Evolutionary conservation across 2,329 filamentous ascomycete genomes (phyloP), one percentile per base, ranked within the genome.

Genomic region (Colletotrichum australisinense): DNA sequence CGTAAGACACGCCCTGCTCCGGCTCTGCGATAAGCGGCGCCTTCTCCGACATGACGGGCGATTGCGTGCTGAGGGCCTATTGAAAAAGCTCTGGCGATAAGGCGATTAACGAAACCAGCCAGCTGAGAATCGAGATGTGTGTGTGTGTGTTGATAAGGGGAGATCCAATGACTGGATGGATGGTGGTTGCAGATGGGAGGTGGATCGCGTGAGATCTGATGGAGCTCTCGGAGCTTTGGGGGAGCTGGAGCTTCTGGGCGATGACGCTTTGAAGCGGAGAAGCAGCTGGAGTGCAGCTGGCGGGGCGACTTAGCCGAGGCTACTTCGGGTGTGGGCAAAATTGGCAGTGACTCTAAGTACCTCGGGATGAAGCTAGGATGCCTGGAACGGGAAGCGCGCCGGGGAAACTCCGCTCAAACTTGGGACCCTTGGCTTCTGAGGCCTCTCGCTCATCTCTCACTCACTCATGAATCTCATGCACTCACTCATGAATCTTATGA

Each of bases 191-290:
- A 42, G 22, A 49, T n/a, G 28, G 56, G 49, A 56, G 35, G n/a
- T 22, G 56, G 32, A 26, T 46, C n/a, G 57, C 22, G 16, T 22
- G 46, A 9, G 66, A 24, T 46, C 49, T 56, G 30, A 16, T 26
- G 63, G 52, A 63, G 28, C 60, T 53, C 46, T 53, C n/a, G 46
- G 62, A 63, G 62, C 62, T 63, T 26, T 38, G 19, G 22, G 56
- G 32, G 58, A 58, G 69, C 65, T 72, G 24, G 30, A 49, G 42
- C 49, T 35, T 62, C 16, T 22, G 65, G 38, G 32, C 58, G 56
- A 70, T 70, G 70, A 73, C 60, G 70, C 69, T 69, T 59, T n/a
- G 65, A 72, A 28, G 69, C 42, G 67, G 66, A 53, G 65, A 42
- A 32, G 14, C n/a, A 69, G 28, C 64, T 67, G 56, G 52, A 53